Percentiles rank a stretch among this genome's conserved stretches.
Conservation (phyloP, 2,329 filamentous ascomycete genomes). For the Fusarium robinianum region DNA sequence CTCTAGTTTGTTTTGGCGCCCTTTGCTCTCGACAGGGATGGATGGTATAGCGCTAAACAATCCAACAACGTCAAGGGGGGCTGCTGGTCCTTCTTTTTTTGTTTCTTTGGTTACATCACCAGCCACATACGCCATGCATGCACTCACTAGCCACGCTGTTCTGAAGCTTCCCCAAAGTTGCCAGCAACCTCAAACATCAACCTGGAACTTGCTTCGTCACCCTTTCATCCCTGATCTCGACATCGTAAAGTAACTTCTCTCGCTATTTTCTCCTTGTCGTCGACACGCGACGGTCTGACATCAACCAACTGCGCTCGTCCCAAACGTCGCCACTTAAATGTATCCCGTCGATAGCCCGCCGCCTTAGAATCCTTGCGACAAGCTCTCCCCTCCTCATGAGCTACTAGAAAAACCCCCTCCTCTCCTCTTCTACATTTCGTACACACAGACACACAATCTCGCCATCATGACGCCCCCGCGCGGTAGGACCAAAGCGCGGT, state of each 20-base stretch:
- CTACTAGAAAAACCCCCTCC: constrained; percentile 3
- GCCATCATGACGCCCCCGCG: constrained; percentile 46
- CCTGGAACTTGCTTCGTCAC: constrained; percentile 26
- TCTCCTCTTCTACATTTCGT: neutral
- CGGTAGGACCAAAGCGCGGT: constrained; percentile 40
- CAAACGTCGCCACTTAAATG: constrained; percentile 9
- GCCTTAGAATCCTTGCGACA: constrained; percentile 5
- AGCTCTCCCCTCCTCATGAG: constrained; percentile 15
- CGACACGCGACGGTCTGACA: neutral
- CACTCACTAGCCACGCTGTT: constrained; percentile 28
- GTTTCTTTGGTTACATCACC: too few relatives aligned
- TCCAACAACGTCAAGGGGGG: too few relatives aligned
- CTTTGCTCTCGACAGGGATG: too few relatives aligned
- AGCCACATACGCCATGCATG: constrained; percentile 21
- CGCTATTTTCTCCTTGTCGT: neutral
- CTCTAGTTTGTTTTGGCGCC: too few relatives aligned
- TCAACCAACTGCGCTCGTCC: constrained; percentile 1
- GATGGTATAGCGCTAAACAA: too few relatives aligned
- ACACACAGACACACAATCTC: constrained; percentile 5
- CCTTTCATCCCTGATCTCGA: constrained; percentile 9
- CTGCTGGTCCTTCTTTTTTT: too few relatives aligned
- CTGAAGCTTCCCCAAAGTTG: neutral
- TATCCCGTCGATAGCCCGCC: constrained; percentile 6
- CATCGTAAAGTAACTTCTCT: constrained; percentile 2
- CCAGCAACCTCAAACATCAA: too few relatives aligned